A percentile compares a stretch with the other conserved stretches of the same genome.
phyloP scores from a whole-genome alignment of 805 yeast species.

The Nakazawaea siamensis region DNA sequence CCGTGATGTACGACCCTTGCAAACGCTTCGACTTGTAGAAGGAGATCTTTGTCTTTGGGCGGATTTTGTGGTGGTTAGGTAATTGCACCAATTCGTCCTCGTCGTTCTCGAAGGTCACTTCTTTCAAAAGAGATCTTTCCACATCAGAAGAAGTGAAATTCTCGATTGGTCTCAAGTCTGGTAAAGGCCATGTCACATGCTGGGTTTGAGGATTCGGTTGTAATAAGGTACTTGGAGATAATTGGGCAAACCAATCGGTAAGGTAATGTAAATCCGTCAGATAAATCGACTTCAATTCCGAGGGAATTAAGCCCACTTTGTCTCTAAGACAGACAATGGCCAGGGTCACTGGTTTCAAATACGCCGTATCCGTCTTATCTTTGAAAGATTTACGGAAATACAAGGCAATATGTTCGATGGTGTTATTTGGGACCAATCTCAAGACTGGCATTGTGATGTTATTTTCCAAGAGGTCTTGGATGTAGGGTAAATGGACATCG shows the following conservation, averaged over 20 bases:
- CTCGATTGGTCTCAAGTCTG: slow-evolving; percentile 59
- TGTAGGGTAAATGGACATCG: slow-evolving; percentile 14
- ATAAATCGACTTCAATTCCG: slow-evolving; percentile 70
- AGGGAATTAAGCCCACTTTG: slow-evolving; percentile 73
- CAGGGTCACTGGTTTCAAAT: slow-evolving; percentile 64
- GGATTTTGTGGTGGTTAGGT: slow-evolving; percentile 16
- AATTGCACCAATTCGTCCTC: slow-evolving; percentile 22
- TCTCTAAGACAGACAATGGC: slow-evolving; percentile 79
- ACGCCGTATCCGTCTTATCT: slow-evolving; percentile 28
- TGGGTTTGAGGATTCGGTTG: slow-evolving; percentile 14
- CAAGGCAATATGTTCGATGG: slow-evolving; percentile 74
- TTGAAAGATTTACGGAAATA: slow-evolving; percentile 29
- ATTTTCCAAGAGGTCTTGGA: slow-evolving; percentile 7
- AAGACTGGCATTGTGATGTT: slow-evolving; percentile 31
- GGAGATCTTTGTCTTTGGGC: slow-evolving; percentile 19
- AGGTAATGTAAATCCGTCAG: slow-evolving; percentile 57
- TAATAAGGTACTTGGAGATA: slow-evolving; percentile 12
- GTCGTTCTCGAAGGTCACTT: slow-evolving; percentile 58
- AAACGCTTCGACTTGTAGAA: slow-evolving; percentile 58
- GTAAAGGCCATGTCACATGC: slow-evolving; percentile 63
- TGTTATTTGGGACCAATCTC: slow-evolving; percentile 66
- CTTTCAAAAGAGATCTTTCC: slow-evolving; percentile 67
- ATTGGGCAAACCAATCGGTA: slow-evolving; percentile 47
- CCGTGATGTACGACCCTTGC: slow-evolving; percentile 52
- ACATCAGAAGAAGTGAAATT: slow-evolving; percentile 66